Evolutionary conservation across 768 basidiomycete species (phyloP), one percentile per base, ranked within the genome.

Genomic region (Coprinopsis cinerea): DNA sequence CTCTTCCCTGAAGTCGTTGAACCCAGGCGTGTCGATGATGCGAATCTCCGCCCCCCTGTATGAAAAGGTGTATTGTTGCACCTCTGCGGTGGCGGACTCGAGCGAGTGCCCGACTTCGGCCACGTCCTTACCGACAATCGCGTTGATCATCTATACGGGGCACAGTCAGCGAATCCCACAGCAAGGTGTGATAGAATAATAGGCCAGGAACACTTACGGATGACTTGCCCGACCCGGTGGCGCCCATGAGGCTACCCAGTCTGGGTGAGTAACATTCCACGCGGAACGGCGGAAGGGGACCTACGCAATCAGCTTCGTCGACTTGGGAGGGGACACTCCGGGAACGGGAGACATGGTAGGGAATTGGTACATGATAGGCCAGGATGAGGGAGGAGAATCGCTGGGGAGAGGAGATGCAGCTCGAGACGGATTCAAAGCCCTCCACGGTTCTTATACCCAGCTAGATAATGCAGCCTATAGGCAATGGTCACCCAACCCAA

Each of bases 21-120:
- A 49, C 22, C 48, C 48, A n/a, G 48, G 39, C 2, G 48, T 42
- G 24, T 49, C 48, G 13, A 49, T 18, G 27, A 45, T 27, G 27
- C 44, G 18, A 23, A 45, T 18, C 28, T 32, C n/a, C 5, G 18
- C 27, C 11, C 44, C 44, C n/a, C n/a, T n/a, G 15, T 26, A 9
- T 6, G 27, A 4, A 1, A 41, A 18, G 9, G n/a, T 42, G 27
- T 40, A 20, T 0, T 40, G 22, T 15, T 43, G 4, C 17, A 49
- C 48, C 1, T 2, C n/a, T 6, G n/a, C 17, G 15, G 48, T 49
- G 22, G 14, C n/a, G 5, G 39, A 49, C 3, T 18, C 17, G 2
- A 41, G 20, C 4, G 13, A 37, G 23, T 30, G 4, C 15, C 48
- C 27, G 28, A 41, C 26, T 4, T 6, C 4, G 14, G 48, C 48